Percentiles rank a stretch among this genome's conserved stretches.
These are phyloP conservation scores for Capronia americana DNA, from an alignment of 2,329 filamentous ascomycete genomes.

Conservation along the genomic window DNA sequence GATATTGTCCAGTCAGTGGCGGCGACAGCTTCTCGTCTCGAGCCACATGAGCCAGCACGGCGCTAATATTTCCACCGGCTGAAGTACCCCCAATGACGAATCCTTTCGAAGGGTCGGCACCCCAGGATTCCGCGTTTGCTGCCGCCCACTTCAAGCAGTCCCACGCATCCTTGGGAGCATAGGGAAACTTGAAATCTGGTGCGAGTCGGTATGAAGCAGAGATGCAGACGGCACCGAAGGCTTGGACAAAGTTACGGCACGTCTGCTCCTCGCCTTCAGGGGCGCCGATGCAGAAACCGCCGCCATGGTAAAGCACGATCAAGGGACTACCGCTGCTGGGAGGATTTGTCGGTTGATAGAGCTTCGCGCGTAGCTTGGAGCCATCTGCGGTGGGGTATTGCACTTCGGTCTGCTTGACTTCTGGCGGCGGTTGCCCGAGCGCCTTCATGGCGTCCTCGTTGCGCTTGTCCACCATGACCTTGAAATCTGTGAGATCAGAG, in stretches of 20 bases:
- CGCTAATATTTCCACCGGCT: slow-evolving; percentile 50
- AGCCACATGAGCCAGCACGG: slow-evolving; percentile 46
- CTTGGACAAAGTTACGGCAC: slow-evolving; percentile 37
- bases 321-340: slow-evolving; percentile 32
- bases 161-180: slow-evolving; percentile 38
- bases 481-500: slow-evolving; percentile 33
- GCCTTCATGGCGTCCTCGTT: slow-evolving; percentile 28
- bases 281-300: slow-evolving; percentile 41
- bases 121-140: slow-evolving; percentile 46
- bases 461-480: slow-evolving; percentile 31
- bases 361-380: slow-evolving; percentile 37
- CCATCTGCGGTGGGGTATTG: slow-evolving; percentile 40
- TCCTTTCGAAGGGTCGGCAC: slow-evolving; percentile 51
- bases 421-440: slow-evolving; percentile 32
- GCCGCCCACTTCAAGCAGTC: slow-evolving; percentile 41
- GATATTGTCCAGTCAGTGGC: slow-evolving; percentile 56
- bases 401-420: slow-evolving; percentile 37
- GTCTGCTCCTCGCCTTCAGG: slow-evolving; percentile 39
- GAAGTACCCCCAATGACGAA: slow-evolving; percentile 60
- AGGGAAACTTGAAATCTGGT: slow-evolving; percentile 39
- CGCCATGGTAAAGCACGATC: slow-evolving; percentile 40
- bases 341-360: slow-evolving; percentile 36
- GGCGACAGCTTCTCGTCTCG: slow-evolving; percentile 47
- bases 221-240: slow-evolving; percentile 37
- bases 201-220: slow-evolving; percentile 37